Evolutionary conservation across 2,329 filamentous ascomycete genomes (phyloP).

Genomic region (Penicillium sp.): DNA sequence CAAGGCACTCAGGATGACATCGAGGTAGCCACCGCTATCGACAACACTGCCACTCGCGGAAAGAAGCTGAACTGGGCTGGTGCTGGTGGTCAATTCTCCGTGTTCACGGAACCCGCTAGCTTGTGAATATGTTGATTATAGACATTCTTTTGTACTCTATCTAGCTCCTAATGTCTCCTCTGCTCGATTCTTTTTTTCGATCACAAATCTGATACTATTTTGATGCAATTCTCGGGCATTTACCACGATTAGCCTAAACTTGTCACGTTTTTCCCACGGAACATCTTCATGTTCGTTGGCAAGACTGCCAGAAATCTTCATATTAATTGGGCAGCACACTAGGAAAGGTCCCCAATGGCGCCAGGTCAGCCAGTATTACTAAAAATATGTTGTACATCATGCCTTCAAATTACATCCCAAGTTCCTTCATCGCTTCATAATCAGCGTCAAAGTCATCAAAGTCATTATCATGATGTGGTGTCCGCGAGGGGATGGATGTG

Average conservation of each 20-base stretch:
- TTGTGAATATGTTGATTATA: slow-evolving; percentile 9
- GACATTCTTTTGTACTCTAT: slow-evolving; percentile 1
- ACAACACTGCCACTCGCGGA: slow-evolving; percentile 79
- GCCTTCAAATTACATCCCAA: slow-evolving; percentile 22
- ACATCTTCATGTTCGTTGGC: too few relatives aligned
- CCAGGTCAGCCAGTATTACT: neutral
- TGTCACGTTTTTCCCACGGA: too few relatives aligned
- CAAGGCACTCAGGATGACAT: slow-evolving; percentile 79
- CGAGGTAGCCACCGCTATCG: slow-evolving; percentile 73
- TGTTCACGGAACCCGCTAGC: slow-evolving; percentile 38
- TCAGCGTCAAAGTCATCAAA: slow-evolving; percentile 62
- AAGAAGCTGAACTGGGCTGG: slow-evolving; percentile 77
- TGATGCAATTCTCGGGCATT: neutral
- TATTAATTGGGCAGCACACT: too few relatives aligned
- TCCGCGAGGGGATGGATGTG: neutral
- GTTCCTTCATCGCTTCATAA: slow-evolving; percentile 64
- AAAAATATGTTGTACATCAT: slow-evolving; percentile 1
- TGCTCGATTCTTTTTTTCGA: neutral
- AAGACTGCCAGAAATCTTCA: too few relatives aligned
- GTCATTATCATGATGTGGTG: slow-evolving; percentile 20
- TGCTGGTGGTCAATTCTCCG: slow-evolving; percentile 76
- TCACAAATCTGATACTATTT: neutral
- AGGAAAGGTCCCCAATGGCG: neutral
- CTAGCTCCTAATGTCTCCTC: neutral
- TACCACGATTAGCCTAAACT: neutral